Percentiles rank a stretch among this genome's conserved stretches.
Evolutionary conservation across 176 grass and related monocot genomes (phyloP).

Genomic region (Phoenix dactylifera): DNA sequence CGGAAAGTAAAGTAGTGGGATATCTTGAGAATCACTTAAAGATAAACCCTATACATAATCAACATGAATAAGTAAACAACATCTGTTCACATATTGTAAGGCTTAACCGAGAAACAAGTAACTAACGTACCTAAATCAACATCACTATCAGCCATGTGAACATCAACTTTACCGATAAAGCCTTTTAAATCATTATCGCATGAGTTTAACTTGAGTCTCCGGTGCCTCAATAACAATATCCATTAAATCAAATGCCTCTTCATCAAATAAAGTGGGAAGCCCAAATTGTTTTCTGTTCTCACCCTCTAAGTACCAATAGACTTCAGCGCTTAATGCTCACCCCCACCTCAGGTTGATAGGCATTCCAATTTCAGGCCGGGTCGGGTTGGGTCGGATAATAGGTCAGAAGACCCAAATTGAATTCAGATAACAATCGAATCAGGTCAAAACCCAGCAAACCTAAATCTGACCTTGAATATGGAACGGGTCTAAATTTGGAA

Average conservation of each 20-base stretch:
- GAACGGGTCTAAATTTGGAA: too few species aligned
- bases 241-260: conserved; percentile 55
- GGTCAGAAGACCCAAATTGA: too few species aligned
- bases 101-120: not conserved
- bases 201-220: conserved; percentile 22
- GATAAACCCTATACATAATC: too few species aligned
- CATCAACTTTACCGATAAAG: conserved; percentile 8
- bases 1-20: too few species aligned
- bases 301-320: conserved; percentile 43
- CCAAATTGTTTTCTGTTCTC: conserved; percentile 39
- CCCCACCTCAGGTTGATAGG: too few species aligned
- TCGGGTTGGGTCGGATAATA: too few species aligned
- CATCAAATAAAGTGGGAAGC: conserved; percentile 43
- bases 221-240: conserved; percentile 53
- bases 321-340: too few species aligned
- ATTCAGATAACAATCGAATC: too few species aligned
- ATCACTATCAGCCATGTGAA: conserved; percentile 5
- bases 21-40: too few species aligned
- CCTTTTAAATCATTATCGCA: conserved; percentile 12
- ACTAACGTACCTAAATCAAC: conserved; percentile 3
- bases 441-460: too few species aligned
- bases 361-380: too few species aligned
- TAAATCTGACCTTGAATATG: too few species aligned
- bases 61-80: not conserved
- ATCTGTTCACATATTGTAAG: not conserved